Evolutionary conservation across 768 basidiomycete genomes (phyloP).

Genomic region (Rhizopogon vesiculosus): DNA sequence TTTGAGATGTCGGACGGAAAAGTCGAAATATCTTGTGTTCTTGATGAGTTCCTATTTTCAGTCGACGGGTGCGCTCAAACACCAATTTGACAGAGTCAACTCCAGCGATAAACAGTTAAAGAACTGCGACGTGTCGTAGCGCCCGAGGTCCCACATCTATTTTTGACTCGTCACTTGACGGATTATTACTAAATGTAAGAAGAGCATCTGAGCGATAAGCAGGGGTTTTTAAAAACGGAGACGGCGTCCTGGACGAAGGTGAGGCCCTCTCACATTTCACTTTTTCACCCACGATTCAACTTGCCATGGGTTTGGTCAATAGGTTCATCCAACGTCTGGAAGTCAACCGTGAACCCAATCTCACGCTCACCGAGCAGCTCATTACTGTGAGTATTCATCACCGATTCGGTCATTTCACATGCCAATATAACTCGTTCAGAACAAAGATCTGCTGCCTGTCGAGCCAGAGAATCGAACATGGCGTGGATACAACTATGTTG

Average conservation of each 20-base stretch:
- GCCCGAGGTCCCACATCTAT: background rate
- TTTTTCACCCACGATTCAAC: background rate
- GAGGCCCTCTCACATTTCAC: background rate
- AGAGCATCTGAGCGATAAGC: background rate
- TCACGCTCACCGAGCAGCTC: conserved; percentile 53
- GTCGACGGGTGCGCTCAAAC: background rate
- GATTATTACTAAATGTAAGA: background rate
- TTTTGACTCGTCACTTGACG: background rate
- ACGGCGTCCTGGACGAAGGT: background rate
- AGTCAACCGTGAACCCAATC: conserved; percentile 47
- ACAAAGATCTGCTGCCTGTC: conserved; percentile 71
- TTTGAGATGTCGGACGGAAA: background rate
- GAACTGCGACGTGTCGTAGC: too few species aligned
- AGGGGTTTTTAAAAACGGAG: background rate
- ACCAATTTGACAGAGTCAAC: background rate
- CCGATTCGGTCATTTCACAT: background rate
- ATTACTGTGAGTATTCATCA: conserved; percentile 40
- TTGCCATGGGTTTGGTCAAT: conserved; percentile 19
- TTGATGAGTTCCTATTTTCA: background rate
- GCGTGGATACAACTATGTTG: conserved; percentile 59
- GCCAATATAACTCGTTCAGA: conserved; percentile 32
- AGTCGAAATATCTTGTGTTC: background rate
- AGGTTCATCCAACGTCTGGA: conserved; percentile 35
- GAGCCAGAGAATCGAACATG: conserved; percentile 59
- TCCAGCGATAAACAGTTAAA: background rate